A percentile compares a stretch with the other conserved stretches of the same genome.
These are phyloP conservation scores for Dryadomyces sulphureus DNA, from an alignment of 2,329 filamentous ascomycete genomes.

Conservation along the genomic window DNA sequence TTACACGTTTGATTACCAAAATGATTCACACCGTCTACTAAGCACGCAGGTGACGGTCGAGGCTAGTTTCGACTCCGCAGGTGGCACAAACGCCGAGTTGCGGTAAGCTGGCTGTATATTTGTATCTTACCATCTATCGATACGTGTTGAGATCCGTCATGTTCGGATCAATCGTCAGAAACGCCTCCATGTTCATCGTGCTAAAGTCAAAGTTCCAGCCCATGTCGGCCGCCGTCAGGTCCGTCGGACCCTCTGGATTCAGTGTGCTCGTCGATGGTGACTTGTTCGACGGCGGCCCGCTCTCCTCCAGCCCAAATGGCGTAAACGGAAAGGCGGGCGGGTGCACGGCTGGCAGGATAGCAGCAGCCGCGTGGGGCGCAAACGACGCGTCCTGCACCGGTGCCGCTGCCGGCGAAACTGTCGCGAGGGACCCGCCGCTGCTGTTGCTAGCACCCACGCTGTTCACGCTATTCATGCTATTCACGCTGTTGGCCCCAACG, in stretches of 20 bases:
- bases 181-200: slow-evolving; percentile 11
- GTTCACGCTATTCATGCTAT: too few relatives aligned
- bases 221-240: slow-evolving; percentile 9
- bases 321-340: neutral
- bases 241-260: slow-evolving; percentile 3
- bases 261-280: neutral
- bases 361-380: too few relatives aligned
- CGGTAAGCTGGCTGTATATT: too few relatives aligned
- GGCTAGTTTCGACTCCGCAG: too few relatives aligned
- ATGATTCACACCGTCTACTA: too few relatives aligned
- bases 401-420: too few relatives aligned
- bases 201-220: slow-evolving; percentile 11
- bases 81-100: too few relatives aligned
- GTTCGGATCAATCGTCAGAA: slow-evolving; percentile 9
- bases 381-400: neutral
- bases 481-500: too few relatives aligned
- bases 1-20: too few relatives aligned
- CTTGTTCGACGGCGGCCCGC: neutral
- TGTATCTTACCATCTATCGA: neutral
- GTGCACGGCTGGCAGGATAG: neutral
- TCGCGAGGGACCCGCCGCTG: too few relatives aligned
- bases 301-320: slow-evolving; percentile 3
- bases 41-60: too few relatives aligned
- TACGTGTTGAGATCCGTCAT: slow-evolving; percentile 5
- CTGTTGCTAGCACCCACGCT: too few relatives aligned